Base-by-base conservation (phyloP, 176 grass and related monocot species). In the Musa troglodytarum region DNA sequence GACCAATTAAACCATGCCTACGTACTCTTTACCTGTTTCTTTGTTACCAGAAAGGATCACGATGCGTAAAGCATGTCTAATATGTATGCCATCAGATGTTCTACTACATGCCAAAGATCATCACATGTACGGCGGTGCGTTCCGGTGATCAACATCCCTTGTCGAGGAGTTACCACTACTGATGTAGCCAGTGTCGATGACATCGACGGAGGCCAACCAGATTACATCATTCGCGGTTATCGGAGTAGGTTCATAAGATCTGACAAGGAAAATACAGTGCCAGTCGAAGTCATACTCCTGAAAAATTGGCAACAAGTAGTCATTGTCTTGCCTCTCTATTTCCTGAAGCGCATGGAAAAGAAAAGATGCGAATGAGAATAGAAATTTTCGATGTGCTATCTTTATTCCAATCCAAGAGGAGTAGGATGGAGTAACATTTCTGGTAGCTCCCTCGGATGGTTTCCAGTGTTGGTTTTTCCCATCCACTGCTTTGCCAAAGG, bases 401-500 rank as follows among this genome's bases (percentile, higher is more conserved):
- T 71, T 71, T 71, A 71, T 71, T 71, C 49, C 49, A 21, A 43
- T 13, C 65, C 65, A 68, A 68, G 17, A 68, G 29, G 26, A 68
- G 65, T 49, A 68, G 28, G 68, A 51, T 51, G 49, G 15, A 21
- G 68, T 21, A 52, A 71, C 49, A 15, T 52, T 50, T 71, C 29
- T 8, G 10, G 10, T 52, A 71, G 68, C 66, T 16, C 21, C 11
- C 57, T 20, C 56, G 16, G 16, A 12, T 49, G 20, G 26, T 20
- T 70, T 70, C 50, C 13, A 50, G 34, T 70, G 49, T 70, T 20
- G 28, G 43, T 51, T 71, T 71, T 1, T 53, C 50, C 70, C 50
- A 54, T 21, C 70, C 70, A 24, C 50, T 54, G 26, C 71, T 73
- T 73, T 73, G 71, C 20, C 54, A 73, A 73, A 73, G 71, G 21